A percentile compares a stretch with the other conserved stretches of the same genome.
These are phyloP conservation scores for Picea mariana DNA, from an alignment of 83 land plant species.

Conservation along the genomic window DNA sequence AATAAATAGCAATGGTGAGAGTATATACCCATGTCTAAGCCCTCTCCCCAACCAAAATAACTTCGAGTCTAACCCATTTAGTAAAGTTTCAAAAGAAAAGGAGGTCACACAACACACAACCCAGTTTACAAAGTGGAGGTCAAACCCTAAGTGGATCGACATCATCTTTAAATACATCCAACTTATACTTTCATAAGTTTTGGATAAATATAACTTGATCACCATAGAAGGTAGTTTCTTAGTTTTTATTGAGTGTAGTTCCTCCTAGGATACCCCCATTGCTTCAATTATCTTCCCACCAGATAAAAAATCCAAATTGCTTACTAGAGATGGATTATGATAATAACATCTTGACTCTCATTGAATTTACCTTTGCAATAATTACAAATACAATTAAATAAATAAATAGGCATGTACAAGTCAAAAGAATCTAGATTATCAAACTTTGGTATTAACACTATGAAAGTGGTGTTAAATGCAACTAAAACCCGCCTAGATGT, in stretches of 20 bases:
- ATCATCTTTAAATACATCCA: too few relatives aligned
- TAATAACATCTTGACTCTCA: accelerated
- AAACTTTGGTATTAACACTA: background rate
- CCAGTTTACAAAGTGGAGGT: background rate
- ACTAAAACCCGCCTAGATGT: background rate
- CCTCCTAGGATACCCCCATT: too few relatives aligned
- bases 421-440: background rate
- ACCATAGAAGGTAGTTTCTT: too few relatives aligned
- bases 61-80: background rate
- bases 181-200: too few relatives aligned
- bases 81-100: background rate
- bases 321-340: too few relatives aligned
- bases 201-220: too few relatives aligned
- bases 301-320: too few relatives aligned
- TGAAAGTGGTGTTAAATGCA: background rate
- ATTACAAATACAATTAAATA: too few relatives aligned
- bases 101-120: background rate
- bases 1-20: background rate
- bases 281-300: too few relatives aligned
- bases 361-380: too few relatives aligned
- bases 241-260: too few relatives aligned
- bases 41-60: background rate
- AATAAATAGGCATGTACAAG: background rate
- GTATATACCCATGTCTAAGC: background rate
- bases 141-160: too few relatives aligned